A percentile compares a stretch with the other conserved stretches of the same genome.
phyloP scores from a whole-genome alignment of 495 filamentous ascomycete genomes.

The Hypoxylon perforatum region DNA sequence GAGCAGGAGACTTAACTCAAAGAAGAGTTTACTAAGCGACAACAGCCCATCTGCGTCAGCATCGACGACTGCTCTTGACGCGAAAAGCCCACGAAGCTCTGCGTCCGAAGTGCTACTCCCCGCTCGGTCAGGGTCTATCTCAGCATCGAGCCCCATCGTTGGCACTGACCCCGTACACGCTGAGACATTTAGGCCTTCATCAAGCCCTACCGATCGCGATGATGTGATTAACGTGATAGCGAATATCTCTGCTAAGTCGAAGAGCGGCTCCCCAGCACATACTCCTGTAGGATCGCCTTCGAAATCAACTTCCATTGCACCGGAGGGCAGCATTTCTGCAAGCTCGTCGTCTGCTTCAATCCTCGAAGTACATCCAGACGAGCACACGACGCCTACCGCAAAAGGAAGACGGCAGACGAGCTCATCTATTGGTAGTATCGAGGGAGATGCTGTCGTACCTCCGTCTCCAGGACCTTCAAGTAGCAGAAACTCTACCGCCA shows the following conservation, averaged over 20 bases:
- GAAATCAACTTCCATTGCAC: conserved; percentile 45
- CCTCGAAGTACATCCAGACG: conserved; percentile 17
- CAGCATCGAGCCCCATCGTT: conserved; percentile 48
- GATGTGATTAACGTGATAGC: conserved; percentile 72
- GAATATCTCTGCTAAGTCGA: conserved; percentile 71
- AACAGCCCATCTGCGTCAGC: conserved; percentile 43
- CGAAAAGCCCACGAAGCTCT: conserved; percentile 40
- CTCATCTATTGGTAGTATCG: conserved; percentile 50
- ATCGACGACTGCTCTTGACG: conserved; percentile 55
- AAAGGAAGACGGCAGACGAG: conserved; percentile 56
- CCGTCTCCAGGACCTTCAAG: conserved; percentile 50
- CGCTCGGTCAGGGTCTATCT: conserved; percentile 66
- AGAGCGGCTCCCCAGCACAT: conserved; percentile 64
- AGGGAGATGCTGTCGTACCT: conserved; percentile 33
- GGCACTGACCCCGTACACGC: conserved; percentile 45
- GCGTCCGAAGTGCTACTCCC: conserved; percentile 47
- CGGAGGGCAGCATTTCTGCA: conserved; percentile 49
- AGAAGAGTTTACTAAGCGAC: conserved; percentile 38
- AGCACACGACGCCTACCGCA: conserved; percentile 25
- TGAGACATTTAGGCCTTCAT: conserved; percentile 44
- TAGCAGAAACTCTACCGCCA: conserved; percentile 49
- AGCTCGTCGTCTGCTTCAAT: conserved; percentile 50
- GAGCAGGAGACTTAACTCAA: conserved; percentile 52
- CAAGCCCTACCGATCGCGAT: conserved; percentile 57
- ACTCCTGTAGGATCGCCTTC: conserved; percentile 64